Evolutionary conservation across 345 rosid species (phyloP).

Genomic region (Rhizophora mangle): DNA sequence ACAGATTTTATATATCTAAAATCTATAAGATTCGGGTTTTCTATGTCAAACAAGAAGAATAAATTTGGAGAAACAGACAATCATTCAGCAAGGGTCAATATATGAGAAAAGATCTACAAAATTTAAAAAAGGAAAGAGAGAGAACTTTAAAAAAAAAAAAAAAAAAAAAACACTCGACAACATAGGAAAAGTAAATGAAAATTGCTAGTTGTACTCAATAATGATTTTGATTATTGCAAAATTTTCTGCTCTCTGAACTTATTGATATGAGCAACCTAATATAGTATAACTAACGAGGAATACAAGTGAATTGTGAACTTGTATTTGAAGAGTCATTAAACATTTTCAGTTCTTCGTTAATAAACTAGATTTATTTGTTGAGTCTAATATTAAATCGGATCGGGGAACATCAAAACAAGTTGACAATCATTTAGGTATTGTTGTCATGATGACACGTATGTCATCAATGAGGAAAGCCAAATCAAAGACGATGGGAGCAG

Average conservation of each 20-base stretch:
- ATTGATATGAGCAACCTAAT: not conserved
- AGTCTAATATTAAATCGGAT: no score
- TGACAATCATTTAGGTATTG: no score
- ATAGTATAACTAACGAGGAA: not conserved
- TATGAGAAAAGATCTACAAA: not conserved
- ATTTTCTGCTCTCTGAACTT: not conserved
- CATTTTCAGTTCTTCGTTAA: no score
- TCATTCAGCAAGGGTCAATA: not conserved
- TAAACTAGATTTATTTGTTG: no score
- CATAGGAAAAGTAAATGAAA: not conserved
- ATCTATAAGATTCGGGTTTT: constrained; percentile 4
- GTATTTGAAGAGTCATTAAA: no score
- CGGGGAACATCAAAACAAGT: no score
- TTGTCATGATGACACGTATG: no score
- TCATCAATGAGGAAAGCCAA: not conserved
- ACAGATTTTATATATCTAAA: constrained; percentile 17
- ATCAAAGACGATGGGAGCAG: not conserved
- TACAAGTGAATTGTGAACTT: no score
- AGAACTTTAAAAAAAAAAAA: no score
- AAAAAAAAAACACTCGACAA: not conserved
- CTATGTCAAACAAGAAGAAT: not conserved
- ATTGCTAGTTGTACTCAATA: not conserved
- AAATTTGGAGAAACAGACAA: not conserved
- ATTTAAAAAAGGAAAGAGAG: not conserved
- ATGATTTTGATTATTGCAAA: not conserved